Evolutionary conservation across 345 rosid genomes (phyloP).

Genomic region (Acer saccharum): DNA sequence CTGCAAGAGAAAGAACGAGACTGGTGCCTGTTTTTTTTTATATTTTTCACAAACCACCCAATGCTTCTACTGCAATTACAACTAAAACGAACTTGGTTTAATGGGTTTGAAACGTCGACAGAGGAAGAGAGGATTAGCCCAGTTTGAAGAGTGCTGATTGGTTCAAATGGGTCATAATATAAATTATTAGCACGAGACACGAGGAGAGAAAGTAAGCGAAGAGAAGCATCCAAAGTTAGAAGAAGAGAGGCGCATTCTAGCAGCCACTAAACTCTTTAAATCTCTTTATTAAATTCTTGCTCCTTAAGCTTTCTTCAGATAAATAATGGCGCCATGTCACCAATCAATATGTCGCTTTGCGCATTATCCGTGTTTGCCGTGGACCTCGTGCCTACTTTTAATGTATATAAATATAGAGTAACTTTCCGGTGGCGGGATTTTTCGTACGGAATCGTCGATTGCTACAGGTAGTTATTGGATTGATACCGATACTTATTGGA

Average conservation of each 20-base stretch:
- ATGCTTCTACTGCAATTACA: neutral
- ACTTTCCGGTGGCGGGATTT: too few species aligned
- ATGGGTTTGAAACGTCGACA: neutral
- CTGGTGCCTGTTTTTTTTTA: neutral
- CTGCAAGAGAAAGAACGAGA: neutral
- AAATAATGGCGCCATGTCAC: neutral
- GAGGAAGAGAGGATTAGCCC: neutral
- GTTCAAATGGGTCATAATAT: too few species aligned
- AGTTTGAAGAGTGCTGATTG: neutral
- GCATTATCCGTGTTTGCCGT: too few species aligned
- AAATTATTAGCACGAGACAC: neutral
- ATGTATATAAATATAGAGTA: too few species aligned
- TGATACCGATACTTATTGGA: too few species aligned
- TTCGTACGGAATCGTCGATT: too few species aligned
- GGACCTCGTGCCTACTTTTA: too few species aligned
- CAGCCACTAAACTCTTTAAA: neutral
- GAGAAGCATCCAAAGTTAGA: constrained; percentile 32
- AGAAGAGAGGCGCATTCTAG: neutral
- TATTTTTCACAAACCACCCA: neutral
- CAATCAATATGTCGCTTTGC: too few species aligned
- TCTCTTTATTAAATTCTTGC: neutral
- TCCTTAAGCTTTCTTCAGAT: neutral
- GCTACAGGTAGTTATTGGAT: too few species aligned
- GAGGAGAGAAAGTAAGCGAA: neutral
- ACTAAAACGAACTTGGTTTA: neutral